These are phyloP conservation scores for Sanghuangporus baumii DNA, from an alignment of 1,284 basidiomycete species.

Conservation along the genomic window DNA sequence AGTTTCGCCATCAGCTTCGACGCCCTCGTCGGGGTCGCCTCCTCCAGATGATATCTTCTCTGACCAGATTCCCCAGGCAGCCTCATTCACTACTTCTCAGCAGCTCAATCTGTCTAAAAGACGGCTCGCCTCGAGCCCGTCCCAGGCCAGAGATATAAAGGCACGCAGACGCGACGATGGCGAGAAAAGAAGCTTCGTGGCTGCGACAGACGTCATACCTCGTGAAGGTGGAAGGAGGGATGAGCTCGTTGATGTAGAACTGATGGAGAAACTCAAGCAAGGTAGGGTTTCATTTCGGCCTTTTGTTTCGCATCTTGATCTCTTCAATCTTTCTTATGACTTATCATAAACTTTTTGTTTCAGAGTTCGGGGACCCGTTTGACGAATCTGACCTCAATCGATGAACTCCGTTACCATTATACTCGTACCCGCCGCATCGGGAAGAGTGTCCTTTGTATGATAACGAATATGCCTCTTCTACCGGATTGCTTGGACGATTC, in stretches of 20 bases:
- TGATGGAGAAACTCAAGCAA: slow-evolving; percentile 16
- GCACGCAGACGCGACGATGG: slow-evolving; percentile 18
- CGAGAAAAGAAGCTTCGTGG: background rate
- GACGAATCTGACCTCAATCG: slow-evolving; percentile 5
- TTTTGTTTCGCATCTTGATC: no score
- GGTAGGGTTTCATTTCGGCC: slow-evolving; percentile 5
- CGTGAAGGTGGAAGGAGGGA: slow-evolving; percentile 11
- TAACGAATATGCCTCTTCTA: no score
- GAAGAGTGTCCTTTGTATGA: background rate
- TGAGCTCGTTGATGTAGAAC: slow-evolving; percentile 15
- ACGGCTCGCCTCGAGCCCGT: slow-evolving; percentile 15
- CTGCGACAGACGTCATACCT: background rate
- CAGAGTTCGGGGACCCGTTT: slow-evolving; percentile 19
- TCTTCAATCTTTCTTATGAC: background rate
- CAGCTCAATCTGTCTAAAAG: slow-evolving; percentile 17
- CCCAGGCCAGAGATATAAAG: slow-evolving; percentile 17
- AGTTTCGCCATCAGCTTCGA: slow-evolving; percentile 20
- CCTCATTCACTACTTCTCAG: background rate
- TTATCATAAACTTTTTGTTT: background rate
- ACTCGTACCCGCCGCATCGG: background rate
- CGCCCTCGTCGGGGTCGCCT: slow-evolving; percentile 20
- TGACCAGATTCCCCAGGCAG: background rate
- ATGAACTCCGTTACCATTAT: background rate
- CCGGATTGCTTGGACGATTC: no score
- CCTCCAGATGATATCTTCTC: slow-evolving; percentile 17